Evolutionary conservation across 169 alveolate species (phyloP), one percentile per base, ranked within the genome.

Genomic region (Plasmodium falciparum): DNA sequence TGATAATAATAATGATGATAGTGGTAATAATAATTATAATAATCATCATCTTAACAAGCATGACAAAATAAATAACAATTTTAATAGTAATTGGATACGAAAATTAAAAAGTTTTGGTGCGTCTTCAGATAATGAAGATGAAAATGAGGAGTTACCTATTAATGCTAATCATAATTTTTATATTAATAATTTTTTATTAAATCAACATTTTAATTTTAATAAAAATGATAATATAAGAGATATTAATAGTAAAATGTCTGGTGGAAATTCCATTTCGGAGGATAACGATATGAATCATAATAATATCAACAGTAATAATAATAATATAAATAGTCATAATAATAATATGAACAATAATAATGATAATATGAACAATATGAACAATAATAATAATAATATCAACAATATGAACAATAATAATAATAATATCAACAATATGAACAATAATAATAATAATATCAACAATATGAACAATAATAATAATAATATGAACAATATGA

Each of bases 61-160:
- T n/a, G 12, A 49, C 4, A 58, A 22, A 26, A 47, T 11, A 9
- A 43, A 58, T 15, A 72, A 17, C n/a, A 74, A 65, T 26, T 24
- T 29, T 29, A 33, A 22, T 39, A 20, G 17, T 67, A 63, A 62
- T 29, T 29, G 73, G 89, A 17, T 65, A 12, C 39, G 17, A 7
- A 24, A 56, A 8, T 17, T 43, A 47, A 73, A 56, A 61, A 61
- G 22, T 33, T 73, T 54, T 61, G 12, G 71, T 4, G 13, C 49
- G 0, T 5, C 47, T 9, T 39, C 47, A 39, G 47, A 39, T 39
- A 39, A 39, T 39, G 47, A 39, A 22, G 86, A 73, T 11, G 71
- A 73, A 13, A 63, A 26, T 17, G 33, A 26, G 1, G 61, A 39
- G 12, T 43, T 49, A 2, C 89, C 78, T 2, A 63, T 76, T 26